phyloP scores from a whole-genome alignment of 2,329 filamentous ascomycete species.

The Trichoderma harzianum region DNA sequence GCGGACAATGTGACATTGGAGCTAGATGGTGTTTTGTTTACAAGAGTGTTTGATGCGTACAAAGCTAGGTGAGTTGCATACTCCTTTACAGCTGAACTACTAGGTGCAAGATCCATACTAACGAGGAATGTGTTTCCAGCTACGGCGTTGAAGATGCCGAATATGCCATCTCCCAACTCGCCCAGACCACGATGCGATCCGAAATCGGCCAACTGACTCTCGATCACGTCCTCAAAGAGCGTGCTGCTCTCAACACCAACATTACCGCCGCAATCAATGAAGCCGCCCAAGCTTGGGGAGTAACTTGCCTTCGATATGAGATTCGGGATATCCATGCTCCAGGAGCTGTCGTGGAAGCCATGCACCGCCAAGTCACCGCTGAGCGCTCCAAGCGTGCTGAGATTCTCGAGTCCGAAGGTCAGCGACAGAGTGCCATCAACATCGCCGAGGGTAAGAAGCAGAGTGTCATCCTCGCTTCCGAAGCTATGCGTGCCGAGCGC shows the following conservation, averaged over 20 bases:
- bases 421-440: conserved; percentile 96
- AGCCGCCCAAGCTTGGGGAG: conserved; percentile 93
- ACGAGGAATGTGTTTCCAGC: conserved; percentile 42
- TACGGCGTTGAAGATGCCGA: conserved; percentile 98
- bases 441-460: conserved; percentile 98
- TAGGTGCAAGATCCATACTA: not conserved
- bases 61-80: conserved; percentile 72
- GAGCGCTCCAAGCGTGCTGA: conserved; percentile 97
- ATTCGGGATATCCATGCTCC: conserved; percentile 98
- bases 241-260: conserved; percentile 91
- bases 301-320: conserved; percentile 94
- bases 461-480: conserved; percentile 91
- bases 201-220: conserved; percentile 96
- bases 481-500: conserved; percentile 83
- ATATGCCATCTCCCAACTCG: conserved; percentile 96
- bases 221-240: conserved; percentile 97
- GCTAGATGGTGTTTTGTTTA: conserved; percentile 93
- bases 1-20: conserved; percentile 98
- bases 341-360: conserved; percentile 87
- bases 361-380: conserved; percentile 97
- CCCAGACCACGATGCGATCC: conserved; percentile 97
- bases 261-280: conserved; percentile 99
- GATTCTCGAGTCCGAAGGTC: conserved; percentile 95
- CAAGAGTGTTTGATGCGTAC: conserved; percentile 94
- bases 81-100: no score